A percentile compares a stretch with the other conserved stretches of the same genome.
Conservation (phyloP, 768 basidiomycete genomes). For the Candolleomyces aberdarensis region DNA sequence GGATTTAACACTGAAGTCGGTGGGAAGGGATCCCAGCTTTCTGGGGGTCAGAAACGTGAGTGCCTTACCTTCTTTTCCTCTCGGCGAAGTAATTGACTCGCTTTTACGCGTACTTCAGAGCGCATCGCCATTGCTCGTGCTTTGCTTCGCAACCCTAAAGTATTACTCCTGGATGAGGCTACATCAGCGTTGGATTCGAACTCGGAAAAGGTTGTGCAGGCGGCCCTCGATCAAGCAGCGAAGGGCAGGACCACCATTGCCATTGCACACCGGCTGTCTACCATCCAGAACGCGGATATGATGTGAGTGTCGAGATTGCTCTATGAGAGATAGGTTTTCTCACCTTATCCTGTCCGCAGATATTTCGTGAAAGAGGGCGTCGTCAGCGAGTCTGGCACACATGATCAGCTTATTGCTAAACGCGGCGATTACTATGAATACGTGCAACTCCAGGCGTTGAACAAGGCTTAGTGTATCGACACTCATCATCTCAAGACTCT, state of each 20-base stretch:
- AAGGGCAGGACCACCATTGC: conserved; percentile 92
- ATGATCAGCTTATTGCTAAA: conserved; percentile 70
- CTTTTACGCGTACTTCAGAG: conserved; percentile 28
- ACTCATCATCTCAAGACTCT: no score
- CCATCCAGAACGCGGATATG: conserved; percentile 87
- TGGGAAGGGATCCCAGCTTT: conserved; percentile 86
- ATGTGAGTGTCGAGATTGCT: conserved; percentile 54
- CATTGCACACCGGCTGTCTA: conserved; percentile 91
- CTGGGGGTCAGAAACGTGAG: conserved; percentile 84
- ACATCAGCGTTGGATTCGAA: conserved; percentile 89
- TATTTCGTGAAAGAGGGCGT: conserved; percentile 89
- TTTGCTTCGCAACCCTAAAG: conserved; percentile 86
- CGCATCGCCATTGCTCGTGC: conserved; percentile 87
- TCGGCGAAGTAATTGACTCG: background rate
- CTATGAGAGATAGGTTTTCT: conserved; percentile 9
- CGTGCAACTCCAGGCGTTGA: conserved; percentile 81
- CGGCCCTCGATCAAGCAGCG: conserved; percentile 87
- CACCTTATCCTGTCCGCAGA: conserved; percentile 30
- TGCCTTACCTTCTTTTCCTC: conserved; percentile 3
- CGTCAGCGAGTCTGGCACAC: conserved; percentile 84
- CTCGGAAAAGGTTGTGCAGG: conserved; percentile 93
- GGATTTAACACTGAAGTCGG: conserved; percentile 92
- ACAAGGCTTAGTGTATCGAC: conserved; percentile 27
- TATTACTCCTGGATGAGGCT: conserved; percentile 87
- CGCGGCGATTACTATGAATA: conserved; percentile 79